Base-by-base conservation (phyloP, 2,329 filamentous ascomycete genomes). In the Aschersonia sp. region DNA sequence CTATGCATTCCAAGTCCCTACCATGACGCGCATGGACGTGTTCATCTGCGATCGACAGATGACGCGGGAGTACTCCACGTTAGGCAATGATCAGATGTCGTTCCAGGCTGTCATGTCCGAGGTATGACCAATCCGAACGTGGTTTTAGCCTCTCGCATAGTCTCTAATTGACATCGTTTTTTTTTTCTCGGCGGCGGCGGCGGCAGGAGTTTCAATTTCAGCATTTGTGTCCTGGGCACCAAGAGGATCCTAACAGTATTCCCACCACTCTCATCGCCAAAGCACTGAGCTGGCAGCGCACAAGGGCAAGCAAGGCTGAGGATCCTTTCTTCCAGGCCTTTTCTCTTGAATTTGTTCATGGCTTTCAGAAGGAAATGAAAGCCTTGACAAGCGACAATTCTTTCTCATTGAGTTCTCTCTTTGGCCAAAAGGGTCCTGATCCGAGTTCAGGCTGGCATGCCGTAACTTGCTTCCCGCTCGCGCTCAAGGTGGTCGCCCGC, bases 11-110 rank as follows among this genome's bases (percentile, higher is more conserved):
- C 51, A 52, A 37, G 51, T 52, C 39, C 51, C 51, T 1, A 52
- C 51, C 32, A 48, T 52, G 51, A 52, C 46, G 31, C 45, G 49
- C 4, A 52, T 52, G 51, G 51, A 52, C 35, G 44, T 51, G 14
- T 52, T 52, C 14, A 49, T 52, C 29, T 52, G 51, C 45, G 46
- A 51, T 41, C 37, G 49, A 4, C 37, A 48, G 32, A 49, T 52
- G 51, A 51, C 51, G 7, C 45, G 48, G 14, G 49, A 52, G 14
- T 52, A 52, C 14, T 47, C 49, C 29, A 45, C 46, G 11, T 44
- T 49, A 22, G 49, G 50, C 31, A 47, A 51, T 8, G 43, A 48
- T 10, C 49, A 49, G 12, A 45, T 52, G 49, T 52, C 51, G 3
- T 48, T 52, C 8, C 37, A 45, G 5, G 48, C 51, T 31, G 51